These are phyloP conservation scores for Umbilicus rupestris DNA, from an alignment of 164 flowering plant genomes.

Conservation along the genomic window DNA sequence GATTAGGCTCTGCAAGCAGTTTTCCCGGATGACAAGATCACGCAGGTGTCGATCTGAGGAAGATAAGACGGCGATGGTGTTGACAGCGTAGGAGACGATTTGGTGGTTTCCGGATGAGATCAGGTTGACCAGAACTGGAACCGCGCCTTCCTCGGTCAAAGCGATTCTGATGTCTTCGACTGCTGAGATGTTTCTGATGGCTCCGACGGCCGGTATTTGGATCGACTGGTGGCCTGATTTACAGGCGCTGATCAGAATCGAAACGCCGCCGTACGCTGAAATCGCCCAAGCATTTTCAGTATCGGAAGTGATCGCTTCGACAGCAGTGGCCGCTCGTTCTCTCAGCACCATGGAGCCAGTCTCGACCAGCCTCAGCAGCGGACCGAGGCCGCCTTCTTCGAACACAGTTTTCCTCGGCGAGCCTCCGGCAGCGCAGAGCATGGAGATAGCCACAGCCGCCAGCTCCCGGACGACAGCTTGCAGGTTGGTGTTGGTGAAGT, in stretches of 20 bases:
- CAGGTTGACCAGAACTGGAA: conserved; percentile 40
- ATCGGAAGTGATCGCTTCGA: conserved; percentile 60
- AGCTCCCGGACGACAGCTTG: conserved; percentile 38
- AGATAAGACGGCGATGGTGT: conserved; percentile 41
- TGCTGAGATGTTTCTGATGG: conserved; percentile 38
- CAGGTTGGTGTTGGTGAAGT: conserved; percentile 15
- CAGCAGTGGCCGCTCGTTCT: conserved; percentile 57
- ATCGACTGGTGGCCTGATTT: conserved; percentile 43
- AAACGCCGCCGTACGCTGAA: conserved; percentile 68
- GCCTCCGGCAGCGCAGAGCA: conserved; percentile 37
- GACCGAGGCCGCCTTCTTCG: conserved; percentile 74
- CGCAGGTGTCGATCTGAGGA: conserved; percentile 40
- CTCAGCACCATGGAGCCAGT: conserved; percentile 32
- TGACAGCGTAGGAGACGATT: conserved; percentile 38
- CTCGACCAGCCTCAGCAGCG: conserved; percentile 58
- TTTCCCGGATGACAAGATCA: conserved; percentile 29
- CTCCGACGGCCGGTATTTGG: conserved; percentile 43
- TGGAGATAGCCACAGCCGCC: conserved; percentile 37
- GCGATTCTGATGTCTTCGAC: conserved; percentile 42
- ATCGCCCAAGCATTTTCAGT: conserved; percentile 75
- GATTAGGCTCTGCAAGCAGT: conserved; percentile 44
- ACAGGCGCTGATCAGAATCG: conserved; percentile 49
- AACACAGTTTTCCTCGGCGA: conserved; percentile 38
- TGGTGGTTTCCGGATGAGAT: conserved; percentile 27
- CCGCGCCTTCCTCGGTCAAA: conserved; percentile 54